Conservation (phyloP, 2,329 filamentous ascomycete genomes). For the Lasiodiplodia gonubiensis region DNA sequence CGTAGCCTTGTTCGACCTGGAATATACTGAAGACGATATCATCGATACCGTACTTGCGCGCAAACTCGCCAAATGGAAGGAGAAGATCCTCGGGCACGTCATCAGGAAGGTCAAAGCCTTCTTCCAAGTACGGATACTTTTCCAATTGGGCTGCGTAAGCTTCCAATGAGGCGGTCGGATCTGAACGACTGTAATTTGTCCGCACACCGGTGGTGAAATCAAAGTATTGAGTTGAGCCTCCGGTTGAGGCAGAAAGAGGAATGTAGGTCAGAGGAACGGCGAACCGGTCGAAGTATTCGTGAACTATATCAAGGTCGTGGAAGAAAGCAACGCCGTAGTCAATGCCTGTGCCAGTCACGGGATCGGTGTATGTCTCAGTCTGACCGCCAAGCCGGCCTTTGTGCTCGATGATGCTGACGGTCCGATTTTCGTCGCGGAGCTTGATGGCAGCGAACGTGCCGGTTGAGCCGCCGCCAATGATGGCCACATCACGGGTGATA, state of each 20-base stretch:
- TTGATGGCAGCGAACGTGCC: conserved; percentile 51
- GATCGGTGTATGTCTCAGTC: conserved; percentile 54
- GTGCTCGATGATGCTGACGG: conserved; percentile 50
- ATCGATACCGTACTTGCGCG: conserved; percentile 55
- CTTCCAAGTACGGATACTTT: conserved; percentile 42
- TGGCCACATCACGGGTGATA: conserved; percentile 38
- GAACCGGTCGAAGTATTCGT: conserved; percentile 54
- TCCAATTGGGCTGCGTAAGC: conserved; percentile 38
- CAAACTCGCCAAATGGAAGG: conserved; percentile 57
- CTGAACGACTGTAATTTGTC: conserved; percentile 27
- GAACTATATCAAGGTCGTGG: conserved; percentile 48
- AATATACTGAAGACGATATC: conserved; percentile 50
- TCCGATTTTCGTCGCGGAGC: conserved; percentile 47
- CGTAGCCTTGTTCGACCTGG: conserved; percentile 52
- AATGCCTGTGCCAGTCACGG: conserved; percentile 39
- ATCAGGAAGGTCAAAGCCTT: conserved; percentile 53
- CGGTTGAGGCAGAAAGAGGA: conserved; percentile 21
- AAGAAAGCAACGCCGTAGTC: conserved; percentile 51
- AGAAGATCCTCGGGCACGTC: conserved; percentile 55
- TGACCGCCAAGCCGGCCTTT: conserved; percentile 54
- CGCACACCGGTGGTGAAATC: conserved; percentile 41
- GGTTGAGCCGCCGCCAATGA: conserved; percentile 52
- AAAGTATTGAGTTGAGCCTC: conserved; percentile 34
- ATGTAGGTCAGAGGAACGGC: conserved; percentile 43
- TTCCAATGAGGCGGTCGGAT: conserved; percentile 29